A percentile compares a stretch with the other conserved stretches of the same genome.
Evolutionary conservation across 352 stramenopile species (phyloP).

Genomic region (Aphanomyces cochlioides): DNA sequence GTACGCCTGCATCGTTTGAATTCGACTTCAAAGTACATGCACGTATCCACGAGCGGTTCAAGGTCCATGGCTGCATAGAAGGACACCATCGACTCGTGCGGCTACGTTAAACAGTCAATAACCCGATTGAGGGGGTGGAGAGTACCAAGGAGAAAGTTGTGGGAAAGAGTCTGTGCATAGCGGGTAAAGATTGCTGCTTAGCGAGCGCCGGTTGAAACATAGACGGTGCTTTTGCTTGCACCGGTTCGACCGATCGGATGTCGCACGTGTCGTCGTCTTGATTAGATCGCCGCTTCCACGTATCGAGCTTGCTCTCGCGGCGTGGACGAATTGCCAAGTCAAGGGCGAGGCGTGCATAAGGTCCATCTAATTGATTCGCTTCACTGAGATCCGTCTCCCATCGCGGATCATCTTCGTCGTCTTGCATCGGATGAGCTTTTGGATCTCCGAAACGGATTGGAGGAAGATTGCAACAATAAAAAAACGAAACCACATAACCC

Average conservation of each 20-base stretch:
- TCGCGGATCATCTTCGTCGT: too few relatives aligned
- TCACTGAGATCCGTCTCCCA: too few relatives aligned
- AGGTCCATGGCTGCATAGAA: not conserved
- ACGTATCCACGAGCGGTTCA: not conserved
- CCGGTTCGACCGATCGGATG: not conserved
- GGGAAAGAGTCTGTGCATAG: not conserved
- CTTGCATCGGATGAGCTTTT: too few relatives aligned
- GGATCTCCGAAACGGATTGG: too few relatives aligned
- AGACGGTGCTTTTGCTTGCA: not conserved
- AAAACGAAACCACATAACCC: too few relatives aligned
- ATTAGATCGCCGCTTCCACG: not conserved
- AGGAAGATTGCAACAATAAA: too few relatives aligned
- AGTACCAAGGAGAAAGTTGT: not conserved
- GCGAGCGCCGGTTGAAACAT: too few relatives aligned
- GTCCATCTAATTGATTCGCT: too few relatives aligned
- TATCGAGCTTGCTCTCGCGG: not conserved
- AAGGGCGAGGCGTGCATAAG: too few relatives aligned
- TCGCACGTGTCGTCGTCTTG: not conserved
- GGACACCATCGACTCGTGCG: not conserved
- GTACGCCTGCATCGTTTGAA: slow-evolving; percentile 93
- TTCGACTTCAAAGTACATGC: slow-evolving; percentile 90
- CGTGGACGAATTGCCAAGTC: not conserved
- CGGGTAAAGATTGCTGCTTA: not conserved
- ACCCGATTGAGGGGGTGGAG: not conserved
- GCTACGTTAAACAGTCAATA: not conserved